Base-by-base conservation (phyloP, 495 filamentous ascomycete genomes). In the Aspergillus homomorphus region DNA sequence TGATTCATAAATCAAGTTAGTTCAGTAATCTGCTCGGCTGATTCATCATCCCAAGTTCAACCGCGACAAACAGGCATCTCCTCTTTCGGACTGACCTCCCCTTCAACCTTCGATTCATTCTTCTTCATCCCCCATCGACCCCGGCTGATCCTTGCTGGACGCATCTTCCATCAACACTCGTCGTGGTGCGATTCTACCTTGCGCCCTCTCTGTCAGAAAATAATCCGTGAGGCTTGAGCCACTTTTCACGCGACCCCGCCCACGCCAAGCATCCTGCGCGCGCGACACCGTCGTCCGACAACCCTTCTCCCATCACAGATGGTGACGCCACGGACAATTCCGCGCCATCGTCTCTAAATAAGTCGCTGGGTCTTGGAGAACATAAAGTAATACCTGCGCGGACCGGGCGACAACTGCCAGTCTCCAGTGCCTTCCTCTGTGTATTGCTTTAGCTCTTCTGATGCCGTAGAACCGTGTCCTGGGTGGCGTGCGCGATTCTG, bases 401-500 rank as follows among this genome's bases (percentile, higher is more conserved):
- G 67, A 68, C 61, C 57, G 61, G 65, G 64, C 65, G 67, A 58
- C 63, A 61, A 23, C 62, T 62, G 65, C 62, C 68, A 50, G 62
- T 63, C 57, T 66, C 56, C 66, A 66, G 65, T 62, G 63, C 70
- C 69, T 71, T 69, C 59, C 61, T 64, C 70, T 72, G 66, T 72
- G 73, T 78, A 75, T 75, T 73, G 70, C 72, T 69, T 67, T 72
- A 75, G 69, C 69, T 65, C 67, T 64, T 52, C 69, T 72, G 71
- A 69, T 74, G 67, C 63, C 66, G 77, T 79, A 79, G 75, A 74
- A 69, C 64, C 33, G 64, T 69, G 59, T 65, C 66, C 59, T 72
- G 67, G 62, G 69, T 69, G 62, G 64, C 67, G 64, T 57, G 62
- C 57, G 60, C 63, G 60, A 61, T 58, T 52, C n/a, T 62, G 56